These are phyloP conservation scores for Coniophora puteana DNA, from an alignment of 1,284 basidiomycete species.

Conservation along the genomic window DNA sequence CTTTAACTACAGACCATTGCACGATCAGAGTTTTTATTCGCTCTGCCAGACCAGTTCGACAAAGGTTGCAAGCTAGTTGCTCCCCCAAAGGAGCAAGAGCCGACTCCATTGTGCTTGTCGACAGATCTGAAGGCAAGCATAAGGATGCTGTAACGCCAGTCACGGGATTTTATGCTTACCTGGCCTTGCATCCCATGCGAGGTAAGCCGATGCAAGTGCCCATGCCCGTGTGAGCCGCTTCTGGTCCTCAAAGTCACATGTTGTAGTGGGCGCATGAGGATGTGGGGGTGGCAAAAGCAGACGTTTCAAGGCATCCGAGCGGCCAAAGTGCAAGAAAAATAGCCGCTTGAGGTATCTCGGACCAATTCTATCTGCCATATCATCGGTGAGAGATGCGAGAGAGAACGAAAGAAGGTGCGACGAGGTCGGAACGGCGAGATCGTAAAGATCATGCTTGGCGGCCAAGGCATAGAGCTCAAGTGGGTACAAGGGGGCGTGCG, in stretches of 20 bases:
- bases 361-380: constrained; percentile 55
- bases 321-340: constrained; percentile 40
- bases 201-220: constrained; percentile 64
- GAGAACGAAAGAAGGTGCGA: constrained; percentile 57
- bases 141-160: constrained; percentile 11
- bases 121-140: constrained; percentile 40
- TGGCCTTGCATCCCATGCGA: constrained; percentile 66
- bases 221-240: constrained; percentile 61
- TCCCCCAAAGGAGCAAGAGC: constrained; percentile 55
- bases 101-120: constrained; percentile 56
- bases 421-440: constrained; percentile 56
- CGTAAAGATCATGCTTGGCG: constrained; percentile 49
- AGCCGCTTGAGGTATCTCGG: constrained; percentile 40
- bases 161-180: constrained; percentile 32
- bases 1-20: constrained; percentile 79
- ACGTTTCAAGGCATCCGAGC: constrained; percentile 48
- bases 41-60: constrained; percentile 54
- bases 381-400: constrained; percentile 53
- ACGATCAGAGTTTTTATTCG: constrained; percentile 64
- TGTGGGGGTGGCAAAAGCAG: constrained; percentile 60
- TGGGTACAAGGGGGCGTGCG: constrained; percentile 51
- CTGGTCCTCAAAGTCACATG: constrained; percentile 58
- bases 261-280: constrained; percentile 53
- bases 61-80: constrained; percentile 58
- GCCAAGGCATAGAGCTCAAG: constrained; percentile 59